Evolutionary conservation across 176 grass and related monocot genomes (phyloP).

Genomic region (Leersia perrieri): DNA sequence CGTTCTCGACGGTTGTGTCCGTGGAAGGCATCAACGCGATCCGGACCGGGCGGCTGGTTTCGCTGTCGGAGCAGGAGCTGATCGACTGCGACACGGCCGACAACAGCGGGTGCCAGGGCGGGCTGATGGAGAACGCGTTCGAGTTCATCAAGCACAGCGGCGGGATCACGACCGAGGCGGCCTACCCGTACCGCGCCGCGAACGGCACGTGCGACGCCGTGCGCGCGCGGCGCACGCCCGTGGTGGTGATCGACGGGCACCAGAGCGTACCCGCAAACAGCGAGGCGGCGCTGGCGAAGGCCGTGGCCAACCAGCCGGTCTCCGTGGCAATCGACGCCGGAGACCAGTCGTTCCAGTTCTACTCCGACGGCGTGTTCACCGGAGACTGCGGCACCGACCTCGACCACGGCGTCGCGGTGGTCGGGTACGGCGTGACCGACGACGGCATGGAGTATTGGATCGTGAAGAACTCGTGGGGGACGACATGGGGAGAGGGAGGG

Average conservation of each 20-base stretch:
- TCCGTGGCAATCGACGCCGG: slow-evolving; percentile 73
- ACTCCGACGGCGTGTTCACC: slow-evolving; percentile 77
- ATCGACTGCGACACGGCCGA: slow-evolving; percentile 68
- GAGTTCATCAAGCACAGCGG: slow-evolving; percentile 64
- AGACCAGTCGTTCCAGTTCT: slow-evolving; percentile 63
- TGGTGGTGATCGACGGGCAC: slow-evolving; percentile 64
- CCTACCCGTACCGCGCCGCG: slow-evolving; percentile 61
- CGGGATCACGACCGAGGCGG: slow-evolving; percentile 56
- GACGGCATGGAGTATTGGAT: slow-evolving; percentile 61
- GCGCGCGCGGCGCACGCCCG: slow-evolving; percentile 4
- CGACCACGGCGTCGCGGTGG: slow-evolving; percentile 74
- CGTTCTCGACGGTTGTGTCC: slow-evolving; percentile 64
- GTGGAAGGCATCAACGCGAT: slow-evolving; percentile 82
- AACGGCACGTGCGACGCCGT: slow-evolving; percentile 57
- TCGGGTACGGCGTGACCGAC: slow-evolving; percentile 59
- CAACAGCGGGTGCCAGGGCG: slow-evolving; percentile 57
- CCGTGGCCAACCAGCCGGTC: slow-evolving; percentile 66
- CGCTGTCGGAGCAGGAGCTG: slow-evolving; percentile 77
- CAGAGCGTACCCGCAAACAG: slow-evolving; percentile 52
- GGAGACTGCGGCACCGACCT: slow-evolving; percentile 66
- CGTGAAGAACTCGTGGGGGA: slow-evolving; percentile 81
- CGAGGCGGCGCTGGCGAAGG: slow-evolving; percentile 59
- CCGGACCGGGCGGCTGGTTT: slow-evolving; percentile 46
- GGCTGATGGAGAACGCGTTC: slow-evolving; percentile 79
- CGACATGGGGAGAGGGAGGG: slow-evolving; percentile 57